These are phyloP conservation scores for Epichloe brachyelytri DNA, from an alignment of 2,329 filamentous ascomycete species.

Conservation along the genomic window DNA sequence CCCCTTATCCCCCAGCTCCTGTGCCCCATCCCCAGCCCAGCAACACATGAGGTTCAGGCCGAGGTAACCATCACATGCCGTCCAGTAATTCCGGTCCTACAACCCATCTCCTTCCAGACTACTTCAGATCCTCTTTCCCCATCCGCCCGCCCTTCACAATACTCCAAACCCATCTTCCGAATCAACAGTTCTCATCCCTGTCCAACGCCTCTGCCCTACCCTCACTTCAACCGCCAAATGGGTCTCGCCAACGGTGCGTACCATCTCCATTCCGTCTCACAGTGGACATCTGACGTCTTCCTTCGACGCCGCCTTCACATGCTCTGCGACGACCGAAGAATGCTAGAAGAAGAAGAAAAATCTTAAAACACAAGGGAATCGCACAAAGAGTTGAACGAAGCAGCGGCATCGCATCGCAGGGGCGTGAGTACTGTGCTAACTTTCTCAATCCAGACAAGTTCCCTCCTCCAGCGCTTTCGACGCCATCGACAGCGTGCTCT, in stretches of 20 bases:
- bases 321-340: background rate
- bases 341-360: background rate
- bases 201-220: background rate
- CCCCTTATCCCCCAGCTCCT: no score
- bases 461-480: slow-evolving; percentile 85
- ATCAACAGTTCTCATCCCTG: background rate
- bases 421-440: background rate
- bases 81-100: background rate
- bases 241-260: slow-evolving; percentile 55
- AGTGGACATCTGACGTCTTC: background rate
- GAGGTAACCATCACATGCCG: slow-evolving; percentile 4
- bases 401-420: background rate
- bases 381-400: background rate
- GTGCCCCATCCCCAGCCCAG: background rate
- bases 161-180: background rate
- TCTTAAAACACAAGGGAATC: background rate
- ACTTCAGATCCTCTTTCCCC: no score
- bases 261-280: background rate
- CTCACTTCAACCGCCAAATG: slow-evolving; percentile 34
- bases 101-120: no score
- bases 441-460: slow-evolving; percentile 52
- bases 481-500: slow-evolving; percentile 62
- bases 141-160: no score
- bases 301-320: background rate
- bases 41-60: slow-evolving; percentile 4